Conservation (phyloP, 2,329 filamentous ascomycete species). For the Clarireedia homoeocarpa region DNA sequence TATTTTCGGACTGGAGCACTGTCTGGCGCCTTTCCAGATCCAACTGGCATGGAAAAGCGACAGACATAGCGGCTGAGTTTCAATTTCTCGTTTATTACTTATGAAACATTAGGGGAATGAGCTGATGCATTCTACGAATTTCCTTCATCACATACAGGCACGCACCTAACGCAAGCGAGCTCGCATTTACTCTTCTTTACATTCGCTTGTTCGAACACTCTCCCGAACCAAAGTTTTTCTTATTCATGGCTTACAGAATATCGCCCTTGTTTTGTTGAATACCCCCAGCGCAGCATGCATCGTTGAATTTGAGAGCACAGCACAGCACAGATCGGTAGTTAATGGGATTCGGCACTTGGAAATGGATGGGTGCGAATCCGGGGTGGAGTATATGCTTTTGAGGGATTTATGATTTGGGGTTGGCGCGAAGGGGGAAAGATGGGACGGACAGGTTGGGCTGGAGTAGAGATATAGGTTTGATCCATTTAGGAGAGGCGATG, state of each 20-base stretch:
- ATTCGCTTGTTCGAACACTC: neutral
- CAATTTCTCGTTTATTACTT: constrained; percentile 3
- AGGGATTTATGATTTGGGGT: constrained; percentile 3
- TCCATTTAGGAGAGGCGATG: too few relatives aligned
- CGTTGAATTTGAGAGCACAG: constrained; percentile 8
- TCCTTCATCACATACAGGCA: neutral
- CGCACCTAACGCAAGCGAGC: neutral
- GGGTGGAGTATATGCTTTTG: constrained; percentile 2
- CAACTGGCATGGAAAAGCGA: neutral
- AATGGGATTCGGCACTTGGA: constrained; percentile 8
- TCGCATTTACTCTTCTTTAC: constrained; percentile 1
- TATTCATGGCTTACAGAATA: constrained; percentile 1
- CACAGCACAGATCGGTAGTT: constrained; percentile 6
- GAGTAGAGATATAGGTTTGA: neutral
- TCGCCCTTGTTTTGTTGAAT: constrained; percentile 12
- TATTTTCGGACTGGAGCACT: neutral
- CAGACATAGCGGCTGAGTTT: neutral
- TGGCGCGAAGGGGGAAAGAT: neutral
- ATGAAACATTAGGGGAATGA: neutral
- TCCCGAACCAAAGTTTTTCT: constrained; percentile 4
- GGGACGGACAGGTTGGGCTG: neutral
- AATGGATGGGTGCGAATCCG: constrained; percentile 2
- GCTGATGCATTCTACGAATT: constrained; percentile 9
- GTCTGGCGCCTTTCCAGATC: neutral
- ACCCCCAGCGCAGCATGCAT: constrained; percentile 10